Percentiles rank a stretch among this genome's conserved stretches.
These are phyloP conservation scores for Purpureocillium lavendulum DNA, from an alignment of 2,329 filamentous ascomycete genomes.

Conservation along the genomic window DNA sequence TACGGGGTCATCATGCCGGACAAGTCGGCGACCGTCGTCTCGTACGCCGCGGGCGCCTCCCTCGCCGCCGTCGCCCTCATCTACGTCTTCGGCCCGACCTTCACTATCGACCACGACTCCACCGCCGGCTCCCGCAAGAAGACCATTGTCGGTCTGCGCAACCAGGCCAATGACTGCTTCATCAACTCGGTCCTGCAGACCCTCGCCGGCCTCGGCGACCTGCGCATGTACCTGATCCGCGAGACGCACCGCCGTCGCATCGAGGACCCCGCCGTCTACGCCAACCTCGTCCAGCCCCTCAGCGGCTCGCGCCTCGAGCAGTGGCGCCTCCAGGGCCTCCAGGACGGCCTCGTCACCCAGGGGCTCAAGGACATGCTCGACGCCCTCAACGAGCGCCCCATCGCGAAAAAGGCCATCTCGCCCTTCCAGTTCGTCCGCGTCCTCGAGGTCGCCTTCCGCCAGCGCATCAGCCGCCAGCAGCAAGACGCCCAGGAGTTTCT, in stretches of 20 bases:
- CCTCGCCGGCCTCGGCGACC: slow-evolving; percentile 78
- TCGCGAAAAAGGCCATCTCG: slow-evolving; percentile 89
- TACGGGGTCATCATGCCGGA: slow-evolving; percentile 23
- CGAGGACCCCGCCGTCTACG: slow-evolving; percentile 70
- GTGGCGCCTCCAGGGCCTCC: slow-evolving; percentile 60
- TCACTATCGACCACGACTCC: slow-evolving; percentile 80
- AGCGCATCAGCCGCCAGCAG: slow-evolving; percentile 86
- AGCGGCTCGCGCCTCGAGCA: slow-evolving; percentile 34
- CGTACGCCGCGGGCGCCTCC: slow-evolving; percentile 91
- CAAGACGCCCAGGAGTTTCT: slow-evolving; percentile 97
- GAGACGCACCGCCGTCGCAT: slow-evolving; percentile 79
- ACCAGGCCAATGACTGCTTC: slow-evolving; percentile 92
- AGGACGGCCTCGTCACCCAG: slow-evolving; percentile 74
- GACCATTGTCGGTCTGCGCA: slow-evolving; percentile 79
- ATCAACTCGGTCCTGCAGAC: slow-evolving; percentile 96
- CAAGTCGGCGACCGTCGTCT: slow-evolving; percentile 44
- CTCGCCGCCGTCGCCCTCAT: slow-evolving; percentile 90
- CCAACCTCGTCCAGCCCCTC: slow-evolving; percentile 46
- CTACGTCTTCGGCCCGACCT: slow-evolving; percentile 97
- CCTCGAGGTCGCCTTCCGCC: slow-evolving; percentile 78
- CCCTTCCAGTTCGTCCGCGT: slow-evolving; percentile 76
- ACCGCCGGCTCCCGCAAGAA: slow-evolving; percentile 60
- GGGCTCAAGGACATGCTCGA: slow-evolving; percentile 91
- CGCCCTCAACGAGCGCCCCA: slow-evolving; percentile 83
- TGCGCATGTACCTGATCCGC: slow-evolving; percentile 85